A percentile compares a stretch with the other conserved stretches of the same genome.
These are phyloP conservation scores for Boletus vermiculosoides DNA, from an alignment of 768 basidiomycete genomes.

Conservation along the genomic window DNA sequence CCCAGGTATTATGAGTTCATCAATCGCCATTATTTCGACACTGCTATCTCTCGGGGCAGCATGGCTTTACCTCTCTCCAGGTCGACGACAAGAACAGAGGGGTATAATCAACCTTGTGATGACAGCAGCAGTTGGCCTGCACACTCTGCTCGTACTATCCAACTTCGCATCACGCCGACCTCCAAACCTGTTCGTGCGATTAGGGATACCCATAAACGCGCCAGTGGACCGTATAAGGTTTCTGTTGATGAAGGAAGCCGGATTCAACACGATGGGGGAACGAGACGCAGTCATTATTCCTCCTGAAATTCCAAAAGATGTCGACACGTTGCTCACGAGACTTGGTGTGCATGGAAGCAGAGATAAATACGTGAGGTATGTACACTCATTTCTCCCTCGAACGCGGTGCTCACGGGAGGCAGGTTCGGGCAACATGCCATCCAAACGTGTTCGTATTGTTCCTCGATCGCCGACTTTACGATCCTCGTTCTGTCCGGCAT, in stretches of 20 bases:
- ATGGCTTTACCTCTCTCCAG: constrained; percentile 15
- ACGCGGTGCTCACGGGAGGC: constrained; percentile 1
- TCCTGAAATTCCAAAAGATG: constrained; percentile 41
- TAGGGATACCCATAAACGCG: constrained; percentile 54
- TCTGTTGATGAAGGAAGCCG: constrained; percentile 43
- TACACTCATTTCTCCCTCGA: not conserved
- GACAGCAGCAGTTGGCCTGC: constrained; percentile 12
- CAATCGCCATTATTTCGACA: constrained; percentile 11
- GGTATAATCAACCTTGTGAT: constrained; percentile 1
- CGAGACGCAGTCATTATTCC: constrained; percentile 10
- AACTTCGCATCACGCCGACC: constrained; percentile 38
- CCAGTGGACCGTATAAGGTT: constrained; percentile 52
- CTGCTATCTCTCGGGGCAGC: constrained; percentile 18
- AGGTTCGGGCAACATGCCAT: constrained; percentile 72
- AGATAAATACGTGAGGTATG: constrained; percentile 57
- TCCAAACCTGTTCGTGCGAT: constrained; percentile 57
- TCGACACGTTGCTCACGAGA: constrained; percentile 54
- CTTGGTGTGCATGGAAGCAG: constrained; percentile 59
- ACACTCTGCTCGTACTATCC: constrained; percentile 18
- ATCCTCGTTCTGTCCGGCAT: constrained; percentile 55
- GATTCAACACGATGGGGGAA: constrained; percentile 30
- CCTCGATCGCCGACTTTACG: constrained; percentile 56
- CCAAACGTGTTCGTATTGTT: constrained; percentile 65
- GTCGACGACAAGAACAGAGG: constrained; percentile 2
- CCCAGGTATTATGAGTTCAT: constrained; percentile 3